phyloP scores from a whole-genome alignment of 306 rosid species.

The Malus domestica region ASM211411v1 NC_041794.1:25259001-25259500 shows the following conservation, averaged over 20 bases:
- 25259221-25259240: conserved; percentile 43
- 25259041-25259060: conserved; percentile 92
- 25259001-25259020: not conserved
- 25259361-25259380: not conserved
- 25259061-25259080: conserved; percentile 78
- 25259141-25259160: conserved; percentile 42
- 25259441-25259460: conserved; percentile 88
- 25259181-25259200: conserved; percentile 81
- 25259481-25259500: not conserved
- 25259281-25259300: conserved; percentile 1
- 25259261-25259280: conserved; percentile 20
- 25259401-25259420: conserved; percentile 80
- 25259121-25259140: conserved; percentile 64
- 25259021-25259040: conserved; percentile 73
- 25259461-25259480: conserved; percentile 66
- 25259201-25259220: conserved; percentile 56
- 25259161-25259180: conserved; percentile 50
- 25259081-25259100: conserved; percentile 69
- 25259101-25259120: conserved; percentile 61
- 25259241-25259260: conserved; percentile 81
- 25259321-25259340: conserved; percentile 15
- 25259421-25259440: conserved; percentile 71
- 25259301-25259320: not conserved
- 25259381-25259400: conserved; percentile 47
- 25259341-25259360: not conserved